phyloP scores from a whole-genome alignment of 129 eudicot species.

The Lonicera japonica region DNA sequence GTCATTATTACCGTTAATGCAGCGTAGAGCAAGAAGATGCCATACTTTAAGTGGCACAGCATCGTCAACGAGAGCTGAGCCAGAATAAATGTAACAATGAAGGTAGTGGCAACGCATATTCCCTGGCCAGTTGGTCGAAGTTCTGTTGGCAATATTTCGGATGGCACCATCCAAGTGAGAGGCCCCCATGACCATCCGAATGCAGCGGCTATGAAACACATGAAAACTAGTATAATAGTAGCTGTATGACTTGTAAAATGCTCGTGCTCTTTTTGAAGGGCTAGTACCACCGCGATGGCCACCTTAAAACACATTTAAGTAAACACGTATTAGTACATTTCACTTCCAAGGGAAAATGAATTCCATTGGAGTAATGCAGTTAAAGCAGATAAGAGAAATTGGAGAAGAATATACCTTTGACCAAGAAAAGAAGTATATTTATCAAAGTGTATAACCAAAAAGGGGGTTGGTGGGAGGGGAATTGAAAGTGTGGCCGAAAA shows the following conservation, averaged over 20 bases:
- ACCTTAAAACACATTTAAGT: constrained; percentile 20
- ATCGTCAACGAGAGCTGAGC: constrained; percentile 33
- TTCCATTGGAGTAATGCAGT: too few relatives aligned
- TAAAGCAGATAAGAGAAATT: too few relatives aligned
- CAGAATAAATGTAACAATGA: constrained; percentile 30
- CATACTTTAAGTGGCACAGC: constrained; percentile 36
- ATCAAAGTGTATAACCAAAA: too few relatives aligned
- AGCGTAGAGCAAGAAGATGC: constrained; percentile 38
- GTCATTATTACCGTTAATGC: constrained; percentile 34
- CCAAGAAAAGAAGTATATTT: too few relatives aligned
- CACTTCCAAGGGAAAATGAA: too few relatives aligned
- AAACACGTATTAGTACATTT: not conserved
- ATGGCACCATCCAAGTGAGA: constrained; percentile 41
- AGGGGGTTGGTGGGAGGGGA: too few relatives aligned
- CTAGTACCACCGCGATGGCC: constrained; percentile 31
- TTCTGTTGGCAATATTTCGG: constrained; percentile 41
- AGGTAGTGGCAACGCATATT: constrained; percentile 32
- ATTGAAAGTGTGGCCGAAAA: too few relatives aligned
- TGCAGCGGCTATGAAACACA: constrained; percentile 34
- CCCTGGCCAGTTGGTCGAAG: constrained; percentile 40
- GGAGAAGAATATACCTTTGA: too few relatives aligned
- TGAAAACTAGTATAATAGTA: constrained; percentile 25
- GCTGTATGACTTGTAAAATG: constrained; percentile 11
- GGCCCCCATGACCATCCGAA: constrained; percentile 66
- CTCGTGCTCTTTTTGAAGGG: constrained; percentile 11